Evolutionary conservation across 495 filamentous ascomycete species (phyloP), one percentile per base, ranked within the genome.

Genomic region (Penicillium egyptiacum): DNA sequence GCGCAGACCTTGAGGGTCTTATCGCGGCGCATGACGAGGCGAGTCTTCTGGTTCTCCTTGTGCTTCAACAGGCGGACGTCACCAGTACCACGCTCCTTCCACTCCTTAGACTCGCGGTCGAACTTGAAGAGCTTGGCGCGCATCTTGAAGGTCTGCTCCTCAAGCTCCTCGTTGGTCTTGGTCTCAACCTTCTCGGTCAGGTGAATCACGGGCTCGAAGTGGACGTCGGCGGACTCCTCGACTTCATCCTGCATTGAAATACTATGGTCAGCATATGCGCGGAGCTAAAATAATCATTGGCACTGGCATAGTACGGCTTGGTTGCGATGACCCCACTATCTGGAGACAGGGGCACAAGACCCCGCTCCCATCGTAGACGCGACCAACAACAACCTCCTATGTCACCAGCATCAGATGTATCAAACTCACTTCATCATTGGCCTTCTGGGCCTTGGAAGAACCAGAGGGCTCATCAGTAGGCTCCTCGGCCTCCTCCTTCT

Each of bases 1-100:
- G 95, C 95, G 87, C 95, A 99, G 76, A 98, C 94, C 82, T 99
- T 99, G 78, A 96, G 85, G 61, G 95, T 98, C 88, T 97, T 96
- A 79, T 99, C 95, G 70, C 95, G 82, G 75, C 95, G 87, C 95
- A 99, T 99, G 65, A 99, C 94, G 60, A 99, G 81, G 57, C 95
- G 85, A 53, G 91, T 96, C 88, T 98, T 99, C 72, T 87, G 86
- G 74, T 96, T 98, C 79, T 98, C 94, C 82, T 88, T 89, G 79
- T 99, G 95, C 85, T 97, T 99, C 68, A 99, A 80, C 68, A 99
- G 79, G 68, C 92, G 84, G 57, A 99, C 92, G 67, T 97, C 92
- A 64, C 95, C 95, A 54, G 94, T 98, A 50, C 95, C 95, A 69
- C 95, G 88, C 83, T 99, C 95, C 83, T 98, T 99, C 95, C 95